Base-by-base conservation (phyloP, 768 basidiomycete genomes). In the Amanita polypyramis region DNA sequence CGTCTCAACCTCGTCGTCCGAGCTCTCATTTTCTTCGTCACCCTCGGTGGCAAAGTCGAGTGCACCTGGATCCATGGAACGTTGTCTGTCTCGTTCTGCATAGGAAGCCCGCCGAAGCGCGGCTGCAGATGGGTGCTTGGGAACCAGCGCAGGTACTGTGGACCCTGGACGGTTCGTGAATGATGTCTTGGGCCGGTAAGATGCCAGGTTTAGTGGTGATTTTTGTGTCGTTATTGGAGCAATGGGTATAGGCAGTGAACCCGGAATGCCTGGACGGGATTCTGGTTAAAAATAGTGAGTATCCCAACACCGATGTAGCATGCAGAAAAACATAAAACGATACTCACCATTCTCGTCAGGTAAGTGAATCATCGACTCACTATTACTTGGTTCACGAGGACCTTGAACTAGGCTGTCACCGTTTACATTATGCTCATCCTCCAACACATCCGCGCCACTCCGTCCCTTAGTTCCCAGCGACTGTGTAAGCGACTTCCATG, bases 211-310 rank as follows among this genome's bases (percentile, higher is more conserved):
- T 5, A 80, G 62, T 5, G 60, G 58, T 41, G 70, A 64, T 41
- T 63, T 67, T 19, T 56, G 61, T 20, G 56, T 61, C 11, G 54
- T 62, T 49, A 58, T 60, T 51, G 50, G 67, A 48, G 56, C 69
- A 61, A 89, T 84, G 17, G 74, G 65, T 35, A 89, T 70, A 3
- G 85, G 84, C 34, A 88, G 58, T 12, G 86, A 86, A 30, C 71
- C 61, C 0, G 78, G 66, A 7, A 81, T 62, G 21, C 58, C 68
- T 49, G 49, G 55, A n/a, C 30, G 49, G 32, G 36, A 34, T 38
- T 45, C 47, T 52, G 23, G 7, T 3, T 27, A 27, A 27, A 23
- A 36, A 23, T 9, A 25, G 12, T 29, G 30, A 35, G 19, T 4
- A 47, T 33, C 25, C 27, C 38, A 17, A 41, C 10, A 19, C 8